Base-by-base conservation (phyloP, 768 basidiomycete species). In the Mycena sanguinolenta region DNA sequence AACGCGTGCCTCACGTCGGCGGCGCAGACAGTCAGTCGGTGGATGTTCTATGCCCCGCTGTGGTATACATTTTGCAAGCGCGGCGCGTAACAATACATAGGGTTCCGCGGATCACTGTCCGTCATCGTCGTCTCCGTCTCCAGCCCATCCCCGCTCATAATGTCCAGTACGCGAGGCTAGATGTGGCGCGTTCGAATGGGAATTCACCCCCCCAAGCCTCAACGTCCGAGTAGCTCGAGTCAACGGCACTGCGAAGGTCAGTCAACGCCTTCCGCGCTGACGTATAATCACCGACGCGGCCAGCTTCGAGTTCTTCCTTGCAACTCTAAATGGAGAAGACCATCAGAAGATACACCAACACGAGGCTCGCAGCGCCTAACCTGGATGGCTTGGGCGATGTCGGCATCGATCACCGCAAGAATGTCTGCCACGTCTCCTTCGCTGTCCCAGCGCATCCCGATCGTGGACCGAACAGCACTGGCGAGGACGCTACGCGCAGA, bases 341-440 rank as follows among this genome's bases (percentile, higher is more conserved):
- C n/a, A 63, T 63, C 65, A 71, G 70, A 52, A 62, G 64, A 39
- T 28, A 23, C 21, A 34, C 9, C 10, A 61, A 62, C 63, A 66
- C 59, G 64, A 62, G 69, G 59, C 64, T 66, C 69, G 46, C 69
- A 36, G 17, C 44, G 32, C 52, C 62, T 52, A 58, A 71, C 70
- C 70, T 73, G 72, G 62, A 73, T 70, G 0, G 72, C 72, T 39
- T 73, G 72, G 0, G 68, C 72, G 46, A 73, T 68, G 44, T 73
- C 72, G 25, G 72, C 69, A 59, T 73, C 72, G 28, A 73, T 70
- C 32, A 73, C 60, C 58, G 72, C 72, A 19, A 73, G 62, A 21
- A 64, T 30, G 39, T 70, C 65, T 19, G 65, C 63, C 36, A 65
- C 49, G 3, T 46, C 59, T 1, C 69, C 72, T 32, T 73, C 72